Evolutionary conservation across 2,329 filamentous ascomycete genomes (phyloP), one percentile per base, ranked within the genome.

Genomic region (Pseudocercospora crystallina): DNA sequence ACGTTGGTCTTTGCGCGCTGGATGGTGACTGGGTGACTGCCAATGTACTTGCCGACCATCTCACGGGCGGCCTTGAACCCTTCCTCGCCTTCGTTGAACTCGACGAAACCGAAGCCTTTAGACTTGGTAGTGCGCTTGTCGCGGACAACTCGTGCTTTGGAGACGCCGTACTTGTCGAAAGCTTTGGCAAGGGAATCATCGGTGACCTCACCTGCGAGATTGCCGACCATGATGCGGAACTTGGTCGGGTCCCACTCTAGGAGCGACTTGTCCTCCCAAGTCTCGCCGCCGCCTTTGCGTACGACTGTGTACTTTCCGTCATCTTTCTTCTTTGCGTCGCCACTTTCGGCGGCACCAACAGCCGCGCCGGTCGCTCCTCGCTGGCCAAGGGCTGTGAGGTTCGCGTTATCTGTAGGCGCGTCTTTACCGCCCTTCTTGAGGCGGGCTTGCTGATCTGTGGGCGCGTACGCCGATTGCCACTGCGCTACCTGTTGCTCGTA

Each of bases 21-120:
- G 60, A 97, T 81, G 20, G 67, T 65, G 35, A 71, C 89, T 0
- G 94, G 94, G 71, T 97, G 94, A 69, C 90, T 96, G 64, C 95
- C 92, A 67, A 99, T 97, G 73, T 99, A 99, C 75, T 99, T 97
- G 62, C 91, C 91, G 65, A 96, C 89, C 94, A 97, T 97, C 75
- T 97, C 92, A 74, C 94, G 90, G 64, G 90, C 92, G 1, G 94
- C 92, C 64, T 89, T 84, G 77, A 99, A 97, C 70, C 95, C 97
- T 66, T 96, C 91, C 69, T 99, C 94, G 29, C 90, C 89, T 67
- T 96, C 89, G 63, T 85, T 87, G 73, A 99, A 97, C 71, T 89
- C 94, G 49, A 99, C 91, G 66, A 99, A 99, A 2, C 94, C 94
- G 68, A 89, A 99, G 0, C 92, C 94, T 69, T 94, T 95, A 65